These are phyloP conservation scores for Camelina hispida DNA, from an alignment of 345 rosid genomes.

Conservation along the genomic window DNA sequence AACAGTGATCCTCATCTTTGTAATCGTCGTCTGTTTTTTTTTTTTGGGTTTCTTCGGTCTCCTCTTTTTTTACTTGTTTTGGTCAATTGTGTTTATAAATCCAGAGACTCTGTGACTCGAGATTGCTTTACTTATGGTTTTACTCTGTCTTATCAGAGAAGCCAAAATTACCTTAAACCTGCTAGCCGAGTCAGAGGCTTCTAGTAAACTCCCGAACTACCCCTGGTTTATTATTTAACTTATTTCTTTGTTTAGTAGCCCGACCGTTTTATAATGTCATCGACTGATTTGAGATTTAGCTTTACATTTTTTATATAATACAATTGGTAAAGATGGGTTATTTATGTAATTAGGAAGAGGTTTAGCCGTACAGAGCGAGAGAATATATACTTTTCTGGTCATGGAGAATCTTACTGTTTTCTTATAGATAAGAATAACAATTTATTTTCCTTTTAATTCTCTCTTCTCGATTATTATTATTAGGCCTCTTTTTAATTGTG, in stretches of 20 bases:
- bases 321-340: not conserved
- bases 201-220: constrained; percentile 13
- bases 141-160: constrained; percentile 19
- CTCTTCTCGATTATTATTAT: too few species aligned
- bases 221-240: not conserved
- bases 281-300: too few species aligned
- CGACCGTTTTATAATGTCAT: too few species aligned
- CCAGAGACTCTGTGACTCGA: constrained; percentile 24
- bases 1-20: constrained; percentile 80
- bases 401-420: constrained; percentile 31
- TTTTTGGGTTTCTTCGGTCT: constrained; percentile 16
- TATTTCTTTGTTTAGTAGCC: too few species aligned
- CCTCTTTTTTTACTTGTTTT: not conserved
- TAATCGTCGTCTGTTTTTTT: constrained; percentile 24
- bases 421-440: constrained; percentile 7
- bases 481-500: not conserved
- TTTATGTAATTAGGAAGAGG: not conserved
- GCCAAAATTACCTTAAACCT: constrained; percentile 17
- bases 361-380: not conserved
- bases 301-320: too few species aligned
- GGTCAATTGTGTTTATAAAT: constrained; percentile 3
- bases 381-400: not conserved
- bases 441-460: not conserved
- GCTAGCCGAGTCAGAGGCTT: not conserved
- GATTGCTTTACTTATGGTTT: constrained; percentile 26